Base-by-base conservation (phyloP, 441 rosid genomes). In the Iberis amara region DNA sequence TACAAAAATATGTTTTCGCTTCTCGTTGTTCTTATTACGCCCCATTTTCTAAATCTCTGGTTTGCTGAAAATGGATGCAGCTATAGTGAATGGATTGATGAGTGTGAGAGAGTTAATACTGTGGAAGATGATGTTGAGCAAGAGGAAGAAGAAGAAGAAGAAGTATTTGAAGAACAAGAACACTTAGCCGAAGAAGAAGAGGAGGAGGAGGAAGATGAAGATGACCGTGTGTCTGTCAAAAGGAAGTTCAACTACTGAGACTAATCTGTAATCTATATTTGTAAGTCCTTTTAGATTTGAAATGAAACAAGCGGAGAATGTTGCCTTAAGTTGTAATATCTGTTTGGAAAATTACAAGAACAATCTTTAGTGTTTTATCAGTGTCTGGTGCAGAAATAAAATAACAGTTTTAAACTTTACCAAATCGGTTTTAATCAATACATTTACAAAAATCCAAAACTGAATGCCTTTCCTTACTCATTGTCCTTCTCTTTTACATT, bases 71-170 rank as follows among this genome's bases (percentile, higher is more conserved):
- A 53, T 13, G 13, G 28, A 30, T 66, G 62, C 33, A 66, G 71
- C 7, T 66, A 66, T 21, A 66, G 71, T 0, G 71, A 66, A 64
- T 89, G 94, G 95, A 83, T 86, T 0, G 97, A 89, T 70, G 95
- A 85, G 52, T 89, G 96, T 4, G 97, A 86, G 59, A 77, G 89
- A 54, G 94, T 83, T 27, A 89, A 89, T 71, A 72, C 68, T 9
- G 68, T 66, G 23, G 95, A 86, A 32, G 86, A 89, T 46, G 94
- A 82, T 31, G 82, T 64, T 26, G 89, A 79, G 52, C 82, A 73
- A 67, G 72, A 65, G 42, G 68, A 68, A 21, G 68, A 47, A 8
- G 69, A 47, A 11, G 62, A 7, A 33, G 60, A 52, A 27, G 45
- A 15, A 23, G 52, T 14, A 40, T 61, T 32, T 9, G 66, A 31